phyloP scores from a whole-genome alignment of 2,329 filamentous ascomycete genomes.

The Penicillium sp. region DNA sequence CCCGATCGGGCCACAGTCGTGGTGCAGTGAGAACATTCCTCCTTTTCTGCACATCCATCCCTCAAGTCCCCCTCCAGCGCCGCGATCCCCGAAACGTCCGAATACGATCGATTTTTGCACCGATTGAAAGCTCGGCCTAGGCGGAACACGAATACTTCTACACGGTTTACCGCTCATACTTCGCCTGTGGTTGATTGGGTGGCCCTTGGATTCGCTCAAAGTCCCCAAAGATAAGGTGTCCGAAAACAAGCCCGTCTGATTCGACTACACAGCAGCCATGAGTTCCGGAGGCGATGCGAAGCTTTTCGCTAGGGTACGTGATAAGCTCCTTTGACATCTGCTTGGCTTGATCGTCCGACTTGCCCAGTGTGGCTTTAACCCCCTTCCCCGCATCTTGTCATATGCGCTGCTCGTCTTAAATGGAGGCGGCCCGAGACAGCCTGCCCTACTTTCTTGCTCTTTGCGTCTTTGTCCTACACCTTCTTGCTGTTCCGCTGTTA shows the following conservation, averaged over 20 bases:
- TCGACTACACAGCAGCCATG: constrained; percentile 49
- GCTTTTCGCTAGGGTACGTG: constrained; percentile 93
- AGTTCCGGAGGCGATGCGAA: constrained; percentile 90
- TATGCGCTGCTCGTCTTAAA: constrained; percentile 16
- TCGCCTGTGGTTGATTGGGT: constrained; percentile 25
- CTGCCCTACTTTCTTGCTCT: constrained; percentile 3
- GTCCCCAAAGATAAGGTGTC: constrained; percentile 11
- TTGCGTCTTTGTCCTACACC: constrained; percentile 1
- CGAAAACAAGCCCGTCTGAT: constrained; percentile 13
- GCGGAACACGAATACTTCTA: neutral
- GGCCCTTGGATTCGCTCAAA: constrained; percentile 10
- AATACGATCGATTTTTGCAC: constrained; percentile 7
- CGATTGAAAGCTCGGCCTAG: neutral
- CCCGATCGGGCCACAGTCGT: constrained; percentile 14
- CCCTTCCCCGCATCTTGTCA: constrained; percentile 24
- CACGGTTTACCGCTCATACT: neutral
- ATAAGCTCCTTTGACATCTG: neutral
- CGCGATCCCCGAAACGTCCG: constrained; percentile 3
- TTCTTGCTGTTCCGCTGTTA: constrained; percentile 2
- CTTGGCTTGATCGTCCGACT: constrained; percentile 25
- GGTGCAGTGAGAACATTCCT: constrained; percentile 20
- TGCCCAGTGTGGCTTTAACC: constrained; percentile 10
- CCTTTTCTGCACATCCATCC: constrained; percentile 19
- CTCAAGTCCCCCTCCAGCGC: constrained; percentile 8
- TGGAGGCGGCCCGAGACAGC: constrained; percentile 1